A percentile compares a stretch with the other conserved stretches of the same genome.
These are phyloP conservation scores for Botrytis fabae DNA, from an alignment of 2,329 filamentous ascomycete species.

Conservation along the genomic window DNA sequence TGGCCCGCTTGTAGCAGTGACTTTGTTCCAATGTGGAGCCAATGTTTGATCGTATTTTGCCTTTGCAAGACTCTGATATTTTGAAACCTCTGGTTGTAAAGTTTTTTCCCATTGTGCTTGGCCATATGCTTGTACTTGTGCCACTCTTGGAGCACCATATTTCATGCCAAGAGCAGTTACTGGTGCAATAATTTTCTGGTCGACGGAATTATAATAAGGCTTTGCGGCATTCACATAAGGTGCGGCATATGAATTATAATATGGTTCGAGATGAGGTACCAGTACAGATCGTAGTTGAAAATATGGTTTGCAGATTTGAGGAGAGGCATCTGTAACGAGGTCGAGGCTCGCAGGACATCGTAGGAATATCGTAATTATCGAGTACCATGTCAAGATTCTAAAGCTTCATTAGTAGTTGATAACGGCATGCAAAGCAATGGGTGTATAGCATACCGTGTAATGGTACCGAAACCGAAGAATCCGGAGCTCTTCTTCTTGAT, in stretches of 20 bases:
- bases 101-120: constrained; percentile 75
- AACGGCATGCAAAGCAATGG: neutral
- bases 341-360: constrained; percentile 73
- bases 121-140: constrained; percentile 65
- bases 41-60: constrained; percentile 69
- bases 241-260: constrained; percentile 80
- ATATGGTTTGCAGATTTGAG: constrained; percentile 82
- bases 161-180: constrained; percentile 64
- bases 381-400: constrained; percentile 83
- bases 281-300: constrained; percentile 62
- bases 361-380: constrained; percentile 76
- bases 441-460: constrained; percentile 52
- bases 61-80: constrained; percentile 61
- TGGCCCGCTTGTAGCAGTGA: constrained; percentile 59
- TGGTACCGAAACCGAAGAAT: constrained; percentile 51
- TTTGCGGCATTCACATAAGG: constrained; percentile 76
- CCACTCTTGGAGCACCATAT: constrained; percentile 73
- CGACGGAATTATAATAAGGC: constrained; percentile 69
- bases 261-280: constrained; percentile 76
- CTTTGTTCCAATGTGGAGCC: constrained; percentile 70
- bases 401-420: constrained; percentile 18
- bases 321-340: constrained; percentile 67
- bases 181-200: constrained; percentile 68
- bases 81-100: constrained; percentile 71
- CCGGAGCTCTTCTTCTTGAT: constrained; percentile 33